Percentiles rank a stretch among this genome's conserved stretches.
phyloP scores from a whole-genome alignment of 257 asterid species.

The Mitragyna speciosa region DNA sequence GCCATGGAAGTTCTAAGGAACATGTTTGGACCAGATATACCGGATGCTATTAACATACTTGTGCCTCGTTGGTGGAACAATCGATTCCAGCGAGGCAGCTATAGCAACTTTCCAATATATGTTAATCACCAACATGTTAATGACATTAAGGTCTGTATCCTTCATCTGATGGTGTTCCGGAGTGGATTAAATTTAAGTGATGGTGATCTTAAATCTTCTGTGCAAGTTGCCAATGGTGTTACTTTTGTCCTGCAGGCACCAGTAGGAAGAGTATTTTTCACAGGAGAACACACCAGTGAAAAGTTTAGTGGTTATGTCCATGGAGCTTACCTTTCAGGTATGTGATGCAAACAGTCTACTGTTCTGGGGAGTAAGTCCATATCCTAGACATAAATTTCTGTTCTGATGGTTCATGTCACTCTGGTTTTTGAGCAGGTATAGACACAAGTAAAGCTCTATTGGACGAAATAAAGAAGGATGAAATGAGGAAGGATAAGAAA shows the following conservation, averaged over 20 bases:
- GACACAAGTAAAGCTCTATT: slow-evolving; percentile 65
- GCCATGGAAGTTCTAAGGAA: slow-evolving; percentile 88
- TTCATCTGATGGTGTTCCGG: slow-evolving; percentile 8
- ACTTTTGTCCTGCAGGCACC: slow-evolving; percentile 51
- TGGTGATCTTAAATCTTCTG: neutral
- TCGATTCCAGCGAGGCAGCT: slow-evolving; percentile 89
- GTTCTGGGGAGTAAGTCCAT: neutral
- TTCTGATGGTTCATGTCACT: neutral
- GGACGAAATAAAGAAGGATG: slow-evolving; percentile 54
- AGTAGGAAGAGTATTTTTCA: slow-evolving; percentile 78
- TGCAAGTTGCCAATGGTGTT: neutral
- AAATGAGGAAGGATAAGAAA: slow-evolving; percentile 51
- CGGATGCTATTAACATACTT: slow-evolving; percentile 65
- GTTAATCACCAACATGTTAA: slow-evolving; percentile 55
- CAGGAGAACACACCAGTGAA: slow-evolving; percentile 90
- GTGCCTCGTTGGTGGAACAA: slow-evolving; percentile 98
- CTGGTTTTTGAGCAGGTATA: slow-evolving; percentile 52
- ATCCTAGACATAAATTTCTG: neutral
- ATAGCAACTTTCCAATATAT: slow-evolving; percentile 77
- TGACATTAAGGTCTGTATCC: slow-evolving; percentile 58
- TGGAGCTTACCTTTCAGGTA: slow-evolving; percentile 93
- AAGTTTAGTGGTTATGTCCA: slow-evolving; percentile 88
- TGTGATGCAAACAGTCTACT: slow-evolving; percentile 1
- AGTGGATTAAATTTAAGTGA: neutral
- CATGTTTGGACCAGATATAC: slow-evolving; percentile 82